A percentile compares a stretch with the other conserved stretches of the same genome.
Conservation (phyloP, 176 grass and related monocot genomes). For the Zea mays region Zm-B73-REFERENCE-NAM-5.0 NC_050096.1:290408501-290409000, state of each 20-base stretch:
- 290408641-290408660: not conserved
- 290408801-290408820: no score
- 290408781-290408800: no score
- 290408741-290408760: no score
- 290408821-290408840: no score
- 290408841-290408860: constrained; percentile 29
- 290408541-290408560: not conserved
- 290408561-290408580: not conserved
- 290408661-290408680: not conserved
- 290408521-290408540: not conserved
- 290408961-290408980: not conserved
- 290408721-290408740: no score
- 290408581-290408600: not conserved
- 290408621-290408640: not conserved
- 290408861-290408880: constrained; percentile 41
- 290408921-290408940: not conserved
- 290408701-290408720: no score
- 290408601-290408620: no score
- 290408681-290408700: no score
- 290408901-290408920: not conserved
- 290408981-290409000: constrained; percentile 24
- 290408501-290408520: not conserved
- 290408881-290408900: constrained; percentile 29
- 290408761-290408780: not conserved
- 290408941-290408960: constrained; percentile 8